Evolutionary conservation across 176 grass and related monocot species (phyloP).

Genomic region (Bothriochloa decipiens): DNA sequence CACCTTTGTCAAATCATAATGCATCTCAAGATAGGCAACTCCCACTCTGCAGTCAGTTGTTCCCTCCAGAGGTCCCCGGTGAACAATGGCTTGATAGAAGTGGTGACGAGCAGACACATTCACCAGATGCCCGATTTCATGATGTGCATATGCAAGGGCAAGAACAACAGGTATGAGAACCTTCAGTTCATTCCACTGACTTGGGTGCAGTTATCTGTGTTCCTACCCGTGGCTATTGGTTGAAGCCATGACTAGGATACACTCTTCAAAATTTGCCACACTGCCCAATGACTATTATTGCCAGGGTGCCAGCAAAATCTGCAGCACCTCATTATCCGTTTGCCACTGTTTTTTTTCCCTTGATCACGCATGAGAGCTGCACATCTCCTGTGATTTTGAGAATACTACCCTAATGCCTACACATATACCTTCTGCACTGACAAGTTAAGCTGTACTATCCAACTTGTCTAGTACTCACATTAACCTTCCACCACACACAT

Average conservation of each 20-base stretch:
- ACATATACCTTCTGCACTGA: not conserved
- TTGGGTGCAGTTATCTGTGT: not conserved
- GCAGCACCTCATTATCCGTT: not conserved
- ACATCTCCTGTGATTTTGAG: not conserved
- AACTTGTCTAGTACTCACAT: conserved; percentile 5
- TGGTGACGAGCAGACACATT: conserved; percentile 26
- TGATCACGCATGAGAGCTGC: not conserved
- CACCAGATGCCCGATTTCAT: conserved; percentile 15
- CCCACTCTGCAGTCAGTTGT: conserved; percentile 9
- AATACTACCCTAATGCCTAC: not conserved
- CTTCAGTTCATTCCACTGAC: not conserved
- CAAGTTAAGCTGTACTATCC: conserved; percentile 27
- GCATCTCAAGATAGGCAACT: conserved; percentile 20
- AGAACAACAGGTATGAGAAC: conserved; percentile 20
- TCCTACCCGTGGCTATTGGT: not conserved
- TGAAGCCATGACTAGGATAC: conserved; percentile 1
- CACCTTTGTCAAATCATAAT: conserved; percentile 15
- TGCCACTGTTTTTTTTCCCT: not conserved
- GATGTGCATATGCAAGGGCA: conserved; percentile 18
- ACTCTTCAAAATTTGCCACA: not conserved
- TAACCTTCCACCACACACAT: not conserved
- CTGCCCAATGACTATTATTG: not conserved
- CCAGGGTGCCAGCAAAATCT: not conserved
- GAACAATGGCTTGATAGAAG: conserved; percentile 24
- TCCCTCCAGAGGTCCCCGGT: conserved; percentile 16